Conservation (phyloP, 1,284 basidiomycete genomes). For the Mycena sp. region DNA sequence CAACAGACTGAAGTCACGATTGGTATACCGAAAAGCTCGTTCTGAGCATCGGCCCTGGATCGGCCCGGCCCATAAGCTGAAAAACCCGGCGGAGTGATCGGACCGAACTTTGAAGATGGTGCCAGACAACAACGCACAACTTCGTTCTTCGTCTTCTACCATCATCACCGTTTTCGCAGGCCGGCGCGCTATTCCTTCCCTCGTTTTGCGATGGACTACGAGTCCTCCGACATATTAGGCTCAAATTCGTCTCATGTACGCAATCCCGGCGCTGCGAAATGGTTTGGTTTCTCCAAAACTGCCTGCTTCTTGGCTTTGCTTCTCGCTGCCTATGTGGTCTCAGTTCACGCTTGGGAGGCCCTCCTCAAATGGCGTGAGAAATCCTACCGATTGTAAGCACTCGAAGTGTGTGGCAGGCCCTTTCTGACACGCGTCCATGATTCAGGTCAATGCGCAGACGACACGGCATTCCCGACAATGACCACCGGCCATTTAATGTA, state of each 20-base stretch:
- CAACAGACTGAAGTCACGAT: too few relatives aligned
- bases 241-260: slow-evolving; percentile 55
- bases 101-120: background rate
- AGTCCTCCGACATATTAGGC: slow-evolving; percentile 74
- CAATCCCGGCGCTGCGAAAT: slow-evolving; percentile 42
- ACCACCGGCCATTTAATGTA: slow-evolving; percentile 82
- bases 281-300: slow-evolving; percentile 44
- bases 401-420: slow-evolving; percentile 12
- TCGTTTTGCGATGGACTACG: slow-evolving; percentile 59
- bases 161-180: slow-evolving; percentile 42
- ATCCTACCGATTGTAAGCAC: slow-evolving; percentile 64
- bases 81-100: background rate
- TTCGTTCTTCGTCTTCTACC: slow-evolving; percentile 40
- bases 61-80: too few relatives aligned
- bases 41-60: too few relatives aligned
- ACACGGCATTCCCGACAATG: slow-evolving; percentile 83
- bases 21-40: too few relatives aligned
- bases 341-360: slow-evolving; percentile 51
- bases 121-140: slow-evolving; percentile 6
- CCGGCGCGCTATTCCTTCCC: slow-evolving; percentile 36
- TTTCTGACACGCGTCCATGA: slow-evolving; percentile 17
- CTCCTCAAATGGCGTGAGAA: slow-evolving; percentile 64
- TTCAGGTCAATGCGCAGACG: slow-evolving; percentile 67
- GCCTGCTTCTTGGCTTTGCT: slow-evolving; percentile 41
- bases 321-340: slow-evolving; percentile 49